Evolutionary conservation across 2,329 filamentous ascomycete genomes (phyloP).

Genomic region (Metarhizium album): DNA sequence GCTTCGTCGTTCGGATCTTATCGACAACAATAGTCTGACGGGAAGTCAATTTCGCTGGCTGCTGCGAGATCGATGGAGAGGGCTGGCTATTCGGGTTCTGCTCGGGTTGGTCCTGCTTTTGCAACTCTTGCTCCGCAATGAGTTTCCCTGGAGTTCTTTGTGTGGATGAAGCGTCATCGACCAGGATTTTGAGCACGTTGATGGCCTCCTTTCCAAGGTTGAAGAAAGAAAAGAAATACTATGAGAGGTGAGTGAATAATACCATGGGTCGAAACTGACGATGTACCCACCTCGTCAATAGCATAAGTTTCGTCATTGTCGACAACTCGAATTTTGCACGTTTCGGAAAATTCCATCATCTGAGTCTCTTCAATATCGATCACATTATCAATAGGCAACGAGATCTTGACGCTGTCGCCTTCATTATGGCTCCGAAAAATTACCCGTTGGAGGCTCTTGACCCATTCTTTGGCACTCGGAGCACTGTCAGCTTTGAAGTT

Average conservation of each 20-base stretch:
- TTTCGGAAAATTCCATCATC: conserved; percentile 85
- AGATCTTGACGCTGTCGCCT: conserved; percentile 94
- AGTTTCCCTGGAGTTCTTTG: conserved; percentile 17
- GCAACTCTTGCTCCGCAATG: conserved; percentile 9
- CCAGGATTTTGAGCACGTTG: conserved; percentile 61
- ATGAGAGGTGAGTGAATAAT: conserved; percentile 3
- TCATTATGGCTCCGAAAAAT: conserved; percentile 96
- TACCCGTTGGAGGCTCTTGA: conserved; percentile 83
- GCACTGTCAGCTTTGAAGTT: conserved; percentile 82
- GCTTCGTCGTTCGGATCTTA: conserved; percentile 26
- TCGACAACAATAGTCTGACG: conserved; percentile 15
- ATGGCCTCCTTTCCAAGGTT: conserved; percentile 75
- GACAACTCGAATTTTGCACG: conserved; percentile 84
- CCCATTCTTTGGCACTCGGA: conserved; percentile 89
- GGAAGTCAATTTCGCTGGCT: conserved; percentile 5
- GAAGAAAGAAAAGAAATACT: conserved; percentile 98
- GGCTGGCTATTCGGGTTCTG: background rate
- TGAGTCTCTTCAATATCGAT: conserved; percentile 88
- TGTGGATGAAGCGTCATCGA: conserved; percentile 49
- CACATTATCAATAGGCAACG: conserved; percentile 75
- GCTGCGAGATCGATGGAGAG: conserved; percentile 5
- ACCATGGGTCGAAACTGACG: background rate
- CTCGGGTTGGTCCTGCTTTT: conserved; percentile 2
- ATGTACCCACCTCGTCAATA: conserved; percentile 66
- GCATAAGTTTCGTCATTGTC: conserved; percentile 92